A percentile compares a stretch with the other conserved stretches of the same genome.
Conservation (phyloP, 331 rosid genomes). For the Erythrophleum ivorense region DNA sequence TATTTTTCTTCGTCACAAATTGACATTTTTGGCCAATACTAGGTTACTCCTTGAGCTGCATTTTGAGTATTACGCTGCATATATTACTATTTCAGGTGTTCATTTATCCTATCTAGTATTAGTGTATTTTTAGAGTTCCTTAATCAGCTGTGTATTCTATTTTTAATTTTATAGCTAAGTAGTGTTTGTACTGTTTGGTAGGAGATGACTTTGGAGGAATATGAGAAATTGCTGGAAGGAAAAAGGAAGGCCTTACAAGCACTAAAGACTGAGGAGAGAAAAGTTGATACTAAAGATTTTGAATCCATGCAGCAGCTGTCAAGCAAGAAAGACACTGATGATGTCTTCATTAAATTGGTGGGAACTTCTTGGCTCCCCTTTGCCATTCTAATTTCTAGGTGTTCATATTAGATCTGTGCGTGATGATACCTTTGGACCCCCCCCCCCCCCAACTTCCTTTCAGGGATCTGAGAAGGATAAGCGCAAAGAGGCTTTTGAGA, state of each 20-base stretch:
- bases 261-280: slow-evolving; percentile 63
- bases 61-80: neutral
- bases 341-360: slow-evolving; percentile 68
- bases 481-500: slow-evolving; percentile 60
- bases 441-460: neutral
- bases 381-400: neutral
- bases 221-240: slow-evolving; percentile 65
- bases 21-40: neutral
- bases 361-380: neutral
- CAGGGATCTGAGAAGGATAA: slow-evolving; percentile 71
- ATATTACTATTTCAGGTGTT: neutral
- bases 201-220: slow-evolving; percentile 82
- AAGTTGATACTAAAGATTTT: slow-evolving; percentile 62
- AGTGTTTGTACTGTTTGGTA: slow-evolving; percentile 18
- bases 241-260: slow-evolving; percentile 63
- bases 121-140: neutral
- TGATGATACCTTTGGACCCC: neutral
- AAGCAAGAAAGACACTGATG: slow-evolving; percentile 66
- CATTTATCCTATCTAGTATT: neutral
- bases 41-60: neutral
- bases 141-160: neutral
- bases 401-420: neutral
- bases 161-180: neutral
- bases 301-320: slow-evolving; percentile 68
- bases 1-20: neutral